Evolutionary conservation across 495 filamentous ascomycete genomes (phyloP), one percentile per base, ranked within the genome.

Genomic region (Immersiella caudata): DNA sequence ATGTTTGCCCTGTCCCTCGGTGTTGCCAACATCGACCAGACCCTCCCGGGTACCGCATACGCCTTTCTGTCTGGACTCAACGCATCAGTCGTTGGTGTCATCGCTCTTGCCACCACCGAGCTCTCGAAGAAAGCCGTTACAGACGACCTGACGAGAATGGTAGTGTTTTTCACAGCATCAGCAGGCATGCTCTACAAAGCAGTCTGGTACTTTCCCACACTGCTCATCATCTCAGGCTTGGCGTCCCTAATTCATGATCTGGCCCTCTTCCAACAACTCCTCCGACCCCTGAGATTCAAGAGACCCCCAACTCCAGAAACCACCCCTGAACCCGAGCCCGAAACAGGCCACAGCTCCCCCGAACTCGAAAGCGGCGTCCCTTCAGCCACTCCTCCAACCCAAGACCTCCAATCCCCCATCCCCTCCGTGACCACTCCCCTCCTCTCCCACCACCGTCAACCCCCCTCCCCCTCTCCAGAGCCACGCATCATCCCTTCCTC

Each of bases 41-140:
- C 79, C 0, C 83, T 95, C 8, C 92, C 92, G 0, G 68, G 68
- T 0, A 83, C 86, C 0, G 91, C 89, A 6, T 94, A 94, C 73
- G 89, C 90, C 0, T 79, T 94, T 4, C 81, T 96, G 0, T 92
- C 90, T 0, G 92, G 92, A 0, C 82, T 96, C 27, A 96, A 96
- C 71, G 84, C 90, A 0, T 85, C 91, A 0, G 92, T 88, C 0
- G 92, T 96, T 0, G 92, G 92, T 1, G 88, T 94, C 50, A 89
- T 96, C 65, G 90, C 90, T 0, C 77, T 96, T 3, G 91, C 92
- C 0, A 91, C 90, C 0, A 88, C 93, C 1, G 86, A 92, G 74
- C 83, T 95, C 0, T 84, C 90, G 0, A 79, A 88, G 21, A 91
- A 93, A 73, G 87, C 91, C 5, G 90, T 96, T 69, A 92, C 85